Percentiles rank a stretch among this genome's conserved stretches.
phyloP scores from a whole-genome alignment of 768 basidiomycete genomes.

The Russula compacta region DNA sequence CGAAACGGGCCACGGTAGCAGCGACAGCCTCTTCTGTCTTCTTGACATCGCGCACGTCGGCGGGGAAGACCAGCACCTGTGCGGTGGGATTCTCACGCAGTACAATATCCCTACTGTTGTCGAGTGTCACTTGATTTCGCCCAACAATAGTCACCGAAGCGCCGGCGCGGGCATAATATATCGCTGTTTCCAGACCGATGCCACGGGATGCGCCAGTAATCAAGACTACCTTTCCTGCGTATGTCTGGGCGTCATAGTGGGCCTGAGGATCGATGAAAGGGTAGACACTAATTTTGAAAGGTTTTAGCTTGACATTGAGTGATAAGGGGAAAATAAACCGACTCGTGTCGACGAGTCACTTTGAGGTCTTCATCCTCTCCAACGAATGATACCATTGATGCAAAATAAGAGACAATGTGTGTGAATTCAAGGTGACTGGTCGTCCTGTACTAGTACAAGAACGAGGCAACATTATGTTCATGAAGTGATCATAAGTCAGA shows the following conservation, averaged over 20 bases:
- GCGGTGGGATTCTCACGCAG: not conserved
- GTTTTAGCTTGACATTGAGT: too few species aligned
- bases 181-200: slow-evolving; percentile 2
- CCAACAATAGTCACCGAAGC: not conserved
- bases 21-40: not conserved
- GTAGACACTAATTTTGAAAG: not conserved
- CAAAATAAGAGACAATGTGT: too few species aligned
- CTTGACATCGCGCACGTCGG: slow-evolving; percentile 1
- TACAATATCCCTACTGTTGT: not conserved
- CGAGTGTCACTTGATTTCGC: not conserved
- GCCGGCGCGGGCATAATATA: slow-evolving; percentile 6
- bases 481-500: too few species aligned
- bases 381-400: too few species aligned
- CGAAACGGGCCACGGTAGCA: not conserved
- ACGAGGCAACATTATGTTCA: too few species aligned
- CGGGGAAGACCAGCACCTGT: not conserved
- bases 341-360: too few species aligned
- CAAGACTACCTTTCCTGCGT: slow-evolving; percentile 2
- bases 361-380: too few species aligned
- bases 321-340: too few species aligned
- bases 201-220: slow-evolving; percentile 12
- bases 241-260: not conserved
- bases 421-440: too few species aligned
- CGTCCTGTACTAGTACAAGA: too few species aligned
- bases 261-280: not conserved